phyloP scores from a whole-genome alignment of 179 eudicot species.

The Actinidia chinensis region DNA sequence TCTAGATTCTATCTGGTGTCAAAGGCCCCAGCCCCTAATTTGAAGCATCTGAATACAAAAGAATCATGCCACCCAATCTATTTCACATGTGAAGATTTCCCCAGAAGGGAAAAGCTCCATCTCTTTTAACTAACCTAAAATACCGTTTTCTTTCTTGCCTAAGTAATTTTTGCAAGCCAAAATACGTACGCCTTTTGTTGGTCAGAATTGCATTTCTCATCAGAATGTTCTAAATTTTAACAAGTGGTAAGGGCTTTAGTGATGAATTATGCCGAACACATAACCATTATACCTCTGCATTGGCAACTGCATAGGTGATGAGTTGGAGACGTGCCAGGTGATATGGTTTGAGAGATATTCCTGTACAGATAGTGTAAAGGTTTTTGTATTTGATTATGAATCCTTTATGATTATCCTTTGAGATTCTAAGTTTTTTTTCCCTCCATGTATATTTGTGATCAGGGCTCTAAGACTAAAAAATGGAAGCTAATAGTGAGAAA shows the following conservation, averaged over 20 bases:
- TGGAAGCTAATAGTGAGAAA: slow-evolving; percentile 84
- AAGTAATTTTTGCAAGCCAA: no score
- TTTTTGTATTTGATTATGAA: background rate
- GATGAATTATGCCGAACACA: background rate
- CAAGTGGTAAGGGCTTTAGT: background rate
- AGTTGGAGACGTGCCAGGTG: background rate
- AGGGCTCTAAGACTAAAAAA: slow-evolving; percentile 83
- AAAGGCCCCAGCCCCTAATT: no score
- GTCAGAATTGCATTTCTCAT: no score
- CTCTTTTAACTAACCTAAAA: no score
- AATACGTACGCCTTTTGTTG: no score
- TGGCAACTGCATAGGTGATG: slow-evolving; percentile 5
- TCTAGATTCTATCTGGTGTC: no score
- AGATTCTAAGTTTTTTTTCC: background rate
- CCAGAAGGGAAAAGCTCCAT: no score
- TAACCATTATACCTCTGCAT: background rate
- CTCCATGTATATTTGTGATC: slow-evolving; percentile 16
- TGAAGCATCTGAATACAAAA: no score
- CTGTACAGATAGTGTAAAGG: background rate
- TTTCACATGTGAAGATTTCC: no score
- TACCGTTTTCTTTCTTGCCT: no score
- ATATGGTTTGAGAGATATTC: background rate
- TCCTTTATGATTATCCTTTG: background rate
- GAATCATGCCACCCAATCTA: no score
- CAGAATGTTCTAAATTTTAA: no score